Base-by-base conservation (phyloP, 2,329 filamentous ascomycete genomes). In the Daldinia sp. region DNA sequence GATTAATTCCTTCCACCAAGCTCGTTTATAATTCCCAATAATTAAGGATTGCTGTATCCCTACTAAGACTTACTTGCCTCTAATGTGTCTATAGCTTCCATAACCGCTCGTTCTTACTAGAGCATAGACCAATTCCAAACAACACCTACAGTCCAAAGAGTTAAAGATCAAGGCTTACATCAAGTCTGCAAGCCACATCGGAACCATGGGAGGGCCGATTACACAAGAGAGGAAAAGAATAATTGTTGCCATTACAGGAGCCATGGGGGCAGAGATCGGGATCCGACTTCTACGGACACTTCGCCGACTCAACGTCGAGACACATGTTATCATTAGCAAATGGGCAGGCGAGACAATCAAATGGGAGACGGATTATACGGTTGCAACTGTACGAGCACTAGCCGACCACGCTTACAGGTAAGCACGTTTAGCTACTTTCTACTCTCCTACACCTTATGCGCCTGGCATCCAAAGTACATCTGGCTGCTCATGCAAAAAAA, bases 361-460 rank as follows among this genome's bases (percentile, higher is more conserved):
- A 20, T 53, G 48, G 48, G 48, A 53, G 33, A 53, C 48, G 13
- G 48, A 53, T 35, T 54, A 54, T 9, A 54, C 50, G n/a, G 50
- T 54, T 13, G 30, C 30, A 9, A 33, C 50, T 13, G 50, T 37
- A 6, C n/a, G n/a, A 39, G n/a, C 51, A 54, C 9, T 37, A 9
- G 26, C 26, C 0, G 26, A n/a, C 46, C 46, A 50, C 13, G 26
- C 26, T n/a, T 30, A 50, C 10, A 48, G 20, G 44, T 28, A 26
- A 48, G 37, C 13, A n/a, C 10, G 37, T 12, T 12, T 39, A 4
- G 6, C 37, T 48, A 44, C 13, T 39, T 39, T 44, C 18, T 18
- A 12, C 41, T 18, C 30, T 33, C 30, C 30, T 33, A 33, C 6
- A 10, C 30, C 30, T 10, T 33, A 33, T 6, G 30, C 9, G 9